Base-by-base conservation (phyloP, 305 asterid genomes). In the Andrographis paniculata region DNA sequence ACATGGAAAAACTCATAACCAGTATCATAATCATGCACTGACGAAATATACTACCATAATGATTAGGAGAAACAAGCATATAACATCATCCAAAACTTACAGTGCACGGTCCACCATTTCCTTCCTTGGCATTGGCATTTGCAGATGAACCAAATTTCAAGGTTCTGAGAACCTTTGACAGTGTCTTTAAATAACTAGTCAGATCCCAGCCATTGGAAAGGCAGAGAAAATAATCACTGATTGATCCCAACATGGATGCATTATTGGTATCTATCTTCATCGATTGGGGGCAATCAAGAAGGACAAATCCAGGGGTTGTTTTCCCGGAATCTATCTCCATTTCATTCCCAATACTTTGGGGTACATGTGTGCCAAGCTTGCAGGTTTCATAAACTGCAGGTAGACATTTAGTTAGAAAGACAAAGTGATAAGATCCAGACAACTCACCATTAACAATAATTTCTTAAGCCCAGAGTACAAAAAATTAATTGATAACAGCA, bases 191-290 rank as follows among this genome's bases (percentile, higher is more conserved):
- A 69, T 72, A 92, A 76, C 97, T 87, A 47, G 88, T 74, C 71
- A 92, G 71, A 72, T 92, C 99, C 99, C 99, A 87, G 50, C 97
- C 99, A 80, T 87, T 92, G n/a, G 97, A 92, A 41, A 92, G 80
- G 66, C 84, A 82, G 63, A 92, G 97, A 61, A 92, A 92, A 72
- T 82, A 92, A 73, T 92, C 99, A 68, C 99, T 87, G 73, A 92
- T 76, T 13, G 97, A 92, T 72, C 97, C 99, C 82, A 92, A 56
- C 80, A 84, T 76, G 56, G 99, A 87, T 64, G 97, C 91, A 67
- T 76, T 84, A 51, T 74, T 82, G 66, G 92, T 81, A 53, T 92
- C 99, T 57, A 87, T 92, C 79, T 87, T 92, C 99, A 92, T 84
- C 46, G 97, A 92, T 60, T 87, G 99, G 40, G 99, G 99, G 69